Percentiles rank a stretch among this genome's conserved stretches.
These are phyloP conservation scores for Copromyces sp. DNA, from an alignment of 495 filamentous ascomycete species.

Conservation along the genomic window DNA sequence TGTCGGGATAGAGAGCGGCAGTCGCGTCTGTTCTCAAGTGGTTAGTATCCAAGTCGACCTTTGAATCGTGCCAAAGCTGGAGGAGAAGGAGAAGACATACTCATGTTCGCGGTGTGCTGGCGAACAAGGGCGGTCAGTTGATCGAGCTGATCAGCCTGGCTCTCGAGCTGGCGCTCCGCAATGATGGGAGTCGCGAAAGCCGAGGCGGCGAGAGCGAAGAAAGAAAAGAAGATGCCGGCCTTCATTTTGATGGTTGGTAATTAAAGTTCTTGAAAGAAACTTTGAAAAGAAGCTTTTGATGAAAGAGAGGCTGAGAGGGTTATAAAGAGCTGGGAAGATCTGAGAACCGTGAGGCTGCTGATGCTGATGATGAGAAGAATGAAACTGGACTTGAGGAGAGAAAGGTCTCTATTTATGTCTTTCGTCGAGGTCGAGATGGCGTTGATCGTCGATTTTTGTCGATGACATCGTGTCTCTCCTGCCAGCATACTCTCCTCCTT, in stretches of 20 bases:
- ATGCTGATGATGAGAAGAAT: background rate
- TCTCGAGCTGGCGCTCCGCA: conserved; percentile 17
- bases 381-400: background rate
- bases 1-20: conserved; percentile 17
- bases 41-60: background rate
- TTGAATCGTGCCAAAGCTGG: too few species aligned
- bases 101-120: conserved; percentile 27
- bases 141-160: conserved; percentile 24
- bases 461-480: background rate
- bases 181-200: conserved; percentile 25
- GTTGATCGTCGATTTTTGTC: background rate
- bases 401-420: background rate
- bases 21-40: conserved; percentile 13
- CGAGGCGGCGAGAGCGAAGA: conserved; percentile 26
- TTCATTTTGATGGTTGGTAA: conserved; percentile 23
- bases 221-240: conserved; percentile 20
- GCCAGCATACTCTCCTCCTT: background rate
- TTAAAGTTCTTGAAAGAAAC: background rate
- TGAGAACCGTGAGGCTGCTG: background rate
- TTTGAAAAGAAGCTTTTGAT: background rate
- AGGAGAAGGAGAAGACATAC: conserved; percentile 10
- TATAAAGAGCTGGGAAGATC: background rate
- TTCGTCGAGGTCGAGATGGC: background rate
- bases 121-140: conserved; percentile 19
- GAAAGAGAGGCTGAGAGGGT: background rate